A percentile compares a stretch with the other conserved stretches of the same genome.
Conservation (phyloP, 1,284 basidiomycete species). For the Cutaneotrichosporon sp. region DNA sequence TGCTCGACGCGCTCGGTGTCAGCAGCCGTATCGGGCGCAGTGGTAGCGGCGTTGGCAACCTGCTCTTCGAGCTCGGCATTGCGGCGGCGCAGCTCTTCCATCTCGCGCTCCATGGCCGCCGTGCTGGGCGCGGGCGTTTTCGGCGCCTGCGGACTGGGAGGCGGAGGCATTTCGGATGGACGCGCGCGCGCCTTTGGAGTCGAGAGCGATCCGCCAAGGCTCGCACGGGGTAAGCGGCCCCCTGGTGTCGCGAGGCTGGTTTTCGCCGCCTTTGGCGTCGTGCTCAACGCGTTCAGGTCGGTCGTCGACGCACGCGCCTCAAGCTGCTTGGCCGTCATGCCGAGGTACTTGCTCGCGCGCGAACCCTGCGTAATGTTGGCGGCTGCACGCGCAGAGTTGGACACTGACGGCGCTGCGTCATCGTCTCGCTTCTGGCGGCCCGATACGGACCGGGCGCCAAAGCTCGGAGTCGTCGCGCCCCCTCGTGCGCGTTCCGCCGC, state of each 20-base stretch:
- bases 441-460: conserved; percentile 10
- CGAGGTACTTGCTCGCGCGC: conserved; percentile 66
- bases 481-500: conserved; percentile 3
- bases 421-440: background rate
- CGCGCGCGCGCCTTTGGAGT: conserved; percentile 40
- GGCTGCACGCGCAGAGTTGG: conserved; percentile 38
- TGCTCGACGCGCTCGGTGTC: conserved; percentile 10
- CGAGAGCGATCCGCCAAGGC: conserved; percentile 32
- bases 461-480: conserved; percentile 8
- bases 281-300: conserved; percentile 21
- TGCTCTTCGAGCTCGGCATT: conserved; percentile 37
- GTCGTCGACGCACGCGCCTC: conserved; percentile 40
- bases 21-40: background rate
- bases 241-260: conserved; percentile 33
- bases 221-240: conserved; percentile 28
- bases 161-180: conserved; percentile 46
- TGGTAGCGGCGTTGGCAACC: background rate
- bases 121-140: conserved; percentile 9
- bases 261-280: conserved; percentile 29
- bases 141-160: conserved; percentile 40
- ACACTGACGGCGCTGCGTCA: conserved; percentile 13
- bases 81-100: conserved; percentile 30
- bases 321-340: conserved; percentile 75
- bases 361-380: conserved; percentile 67
- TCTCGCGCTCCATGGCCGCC: conserved; percentile 40